Base-by-base conservation (phyloP, 352 stramenopile genomes). In the Globisporangium megalacanthum region DNA sequence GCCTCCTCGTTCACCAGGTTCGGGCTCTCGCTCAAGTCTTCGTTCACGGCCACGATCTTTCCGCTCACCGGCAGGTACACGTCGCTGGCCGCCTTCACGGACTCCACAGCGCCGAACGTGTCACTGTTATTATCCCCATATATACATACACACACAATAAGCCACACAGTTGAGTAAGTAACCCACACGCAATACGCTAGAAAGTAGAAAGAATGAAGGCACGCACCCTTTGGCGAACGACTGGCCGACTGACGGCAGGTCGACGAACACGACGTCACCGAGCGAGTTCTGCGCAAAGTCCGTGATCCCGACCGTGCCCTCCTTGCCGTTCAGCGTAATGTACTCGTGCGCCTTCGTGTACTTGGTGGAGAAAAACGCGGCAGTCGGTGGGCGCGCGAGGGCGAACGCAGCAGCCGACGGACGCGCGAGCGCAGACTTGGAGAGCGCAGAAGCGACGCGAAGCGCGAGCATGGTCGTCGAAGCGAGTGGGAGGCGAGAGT, bases 31-130 rank as follows among this genome's bases (percentile, higher is more conserved):
- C 49, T 76, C 64, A 97, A 66, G 47, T 88, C 68, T 80, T 97
- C 86, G 72, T 99, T 99, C 7, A 98, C 68, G 54, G 96, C 96
- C 35, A 95, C 64, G 41, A 99, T 80, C 44, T 83, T 97, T 60
- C 97, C 96, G 46, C 73, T 72, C 20, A 97, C 90, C 41, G 97
- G 96, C 42, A 83, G 76, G 77, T 99, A 99, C 54, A 99, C 92
- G 59, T 99, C 97, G 31, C 86, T 98, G 25, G 97, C 97, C 49
- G 97, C 97, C 86, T 99, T 99, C 51, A 99, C 97, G 29, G 96
- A 99, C 79, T 99, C 97, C 4, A 99, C 97, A 45, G 90, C 94
- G 60, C 94, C 97, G 70, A 99, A 99, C 35, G 76, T 69, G 35
- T 98, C 87, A 45, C 88, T 97, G 52, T 19, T 29, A 11, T 19